Percentiles rank a stretch among this genome's conserved stretches.
Conservation (phyloP, 768 basidiomycete genomes). For the Symmetrospora coprosmae region DNA sequence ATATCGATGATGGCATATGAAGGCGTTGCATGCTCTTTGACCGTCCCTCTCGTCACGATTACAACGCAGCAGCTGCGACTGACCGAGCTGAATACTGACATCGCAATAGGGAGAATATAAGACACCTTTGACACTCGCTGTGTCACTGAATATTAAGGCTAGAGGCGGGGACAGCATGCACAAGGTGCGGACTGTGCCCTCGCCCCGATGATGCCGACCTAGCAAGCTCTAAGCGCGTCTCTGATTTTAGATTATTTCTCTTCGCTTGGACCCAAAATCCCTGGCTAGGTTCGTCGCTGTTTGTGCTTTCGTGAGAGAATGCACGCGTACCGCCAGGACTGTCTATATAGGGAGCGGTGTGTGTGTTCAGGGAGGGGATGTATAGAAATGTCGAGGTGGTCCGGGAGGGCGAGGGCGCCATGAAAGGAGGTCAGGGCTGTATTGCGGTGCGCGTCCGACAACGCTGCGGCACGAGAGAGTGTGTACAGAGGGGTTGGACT, state of each 20-base stretch:
- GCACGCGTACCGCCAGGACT: not conserved
- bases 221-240: slow-evolving; percentile 3
- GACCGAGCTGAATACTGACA: no score
- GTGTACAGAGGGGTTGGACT: not conserved
- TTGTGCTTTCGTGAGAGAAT: not conserved
- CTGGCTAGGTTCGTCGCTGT: slow-evolving; percentile 6
- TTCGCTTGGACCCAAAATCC: not conserved
- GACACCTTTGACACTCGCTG: slow-evolving; percentile 2
- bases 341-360: slow-evolving; percentile 12
- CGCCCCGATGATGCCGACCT: not conserved
- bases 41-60: no score
- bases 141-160: slow-evolving; percentile 14
- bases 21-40: no score
- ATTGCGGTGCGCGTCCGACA: not conserved
- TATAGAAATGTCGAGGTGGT: no score
- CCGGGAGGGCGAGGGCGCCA: not conserved
- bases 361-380: not conserved
- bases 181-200: not conserved
- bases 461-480: not conserved
- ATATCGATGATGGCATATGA: no score
- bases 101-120: not conserved
- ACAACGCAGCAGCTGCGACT: no score
- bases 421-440: not conserved
- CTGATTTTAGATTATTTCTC: not conserved
- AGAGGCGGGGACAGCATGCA: no score